Conservation (phyloP, 164 flowering plant species). For the Nymphaea thermarum region DNA sequence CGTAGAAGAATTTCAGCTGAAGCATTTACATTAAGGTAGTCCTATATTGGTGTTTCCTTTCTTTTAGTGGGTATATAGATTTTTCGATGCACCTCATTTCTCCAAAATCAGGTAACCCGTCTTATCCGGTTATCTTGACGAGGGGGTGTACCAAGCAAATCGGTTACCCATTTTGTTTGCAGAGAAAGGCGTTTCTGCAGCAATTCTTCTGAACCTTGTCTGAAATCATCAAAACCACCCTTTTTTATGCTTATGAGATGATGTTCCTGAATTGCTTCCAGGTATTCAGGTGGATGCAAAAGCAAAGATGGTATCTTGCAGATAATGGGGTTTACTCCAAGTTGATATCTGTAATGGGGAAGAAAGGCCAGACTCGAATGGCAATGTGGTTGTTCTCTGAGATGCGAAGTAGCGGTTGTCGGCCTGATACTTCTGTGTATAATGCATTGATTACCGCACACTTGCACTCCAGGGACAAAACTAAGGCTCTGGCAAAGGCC, state of each 20-base stretch:
- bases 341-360: constrained; percentile 92
- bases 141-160: too few relatives aligned
- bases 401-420: constrained; percentile 96
- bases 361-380: constrained; percentile 84
- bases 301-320: constrained; percentile 84
- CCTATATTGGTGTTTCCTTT: too few relatives aligned
- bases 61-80: too few relatives aligned
- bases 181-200: too few relatives aligned
- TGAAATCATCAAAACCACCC: not conserved
- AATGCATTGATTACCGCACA: constrained; percentile 90
- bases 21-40: too few relatives aligned
- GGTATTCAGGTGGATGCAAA: constrained; percentile 99
- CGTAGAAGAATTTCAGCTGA: too few relatives aligned
- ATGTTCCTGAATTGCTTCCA: constrained; percentile 9
- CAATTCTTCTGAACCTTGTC: too few relatives aligned
- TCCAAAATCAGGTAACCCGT: too few relatives aligned
- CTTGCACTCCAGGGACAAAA: constrained; percentile 70
- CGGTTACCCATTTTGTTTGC: too few relatives aligned
- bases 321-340: constrained; percentile 93
- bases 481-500: constrained; percentile 75
- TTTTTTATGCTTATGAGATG: not conserved
- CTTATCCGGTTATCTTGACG: too few relatives aligned
- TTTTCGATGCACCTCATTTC: too few relatives aligned
- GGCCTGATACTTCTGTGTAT: constrained; percentile 89
- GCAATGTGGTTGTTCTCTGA: constrained; percentile 99